Conservation (phyloP, 805 yeast species). For the Priceomyces haplophilus region DNA sequence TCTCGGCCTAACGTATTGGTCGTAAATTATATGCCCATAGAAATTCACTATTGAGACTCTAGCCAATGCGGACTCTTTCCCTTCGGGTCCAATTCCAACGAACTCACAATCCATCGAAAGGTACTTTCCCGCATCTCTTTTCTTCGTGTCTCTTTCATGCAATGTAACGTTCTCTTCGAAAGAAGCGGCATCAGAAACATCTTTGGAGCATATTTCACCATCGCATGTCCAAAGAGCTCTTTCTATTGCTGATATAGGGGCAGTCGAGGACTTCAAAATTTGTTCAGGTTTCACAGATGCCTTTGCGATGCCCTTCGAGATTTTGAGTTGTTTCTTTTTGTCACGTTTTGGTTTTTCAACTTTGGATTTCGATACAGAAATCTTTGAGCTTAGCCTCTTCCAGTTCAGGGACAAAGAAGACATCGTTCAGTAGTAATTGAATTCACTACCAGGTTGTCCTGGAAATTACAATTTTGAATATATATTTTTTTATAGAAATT, state of each 20-base stretch:
- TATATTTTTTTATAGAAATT: neutral
- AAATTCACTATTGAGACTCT: slow-evolving; percentile 85
- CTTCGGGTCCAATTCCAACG: slow-evolving; percentile 84
- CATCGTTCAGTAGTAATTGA: slow-evolving; percentile 1
- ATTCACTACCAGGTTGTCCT: too few relatives aligned
- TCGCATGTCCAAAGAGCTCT: slow-evolving; percentile 26
- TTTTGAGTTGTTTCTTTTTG: slow-evolving; percentile 9
- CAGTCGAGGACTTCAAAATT: neutral
- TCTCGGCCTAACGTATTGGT: slow-evolving; percentile 70
- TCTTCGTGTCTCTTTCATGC: slow-evolving; percentile 17
- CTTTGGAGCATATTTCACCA: slow-evolving; percentile 15
- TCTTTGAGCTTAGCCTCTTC: slow-evolving; percentile 17
- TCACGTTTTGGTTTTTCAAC: slow-evolving; percentile 13
- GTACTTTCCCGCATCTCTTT: slow-evolving; percentile 61
- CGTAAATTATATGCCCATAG: slow-evolving; percentile 69
- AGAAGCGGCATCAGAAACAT: slow-evolving; percentile 8
- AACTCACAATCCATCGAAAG: slow-evolving; percentile 91
- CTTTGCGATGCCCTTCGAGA: slow-evolving; percentile 5
- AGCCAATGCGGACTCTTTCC: slow-evolving; percentile 69
- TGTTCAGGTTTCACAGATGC: slow-evolving; percentile 2
- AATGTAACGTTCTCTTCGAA: slow-evolving; percentile 4
- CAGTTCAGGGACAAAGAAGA: slow-evolving; percentile 22
- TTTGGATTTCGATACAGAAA: neutral
- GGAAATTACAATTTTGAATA: too few relatives aligned
- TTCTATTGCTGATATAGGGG: slow-evolving; percentile 11